Conservation (phyloP, 2,329 filamentous ascomycete species). For the Diaporthe humulicola region DNA sequence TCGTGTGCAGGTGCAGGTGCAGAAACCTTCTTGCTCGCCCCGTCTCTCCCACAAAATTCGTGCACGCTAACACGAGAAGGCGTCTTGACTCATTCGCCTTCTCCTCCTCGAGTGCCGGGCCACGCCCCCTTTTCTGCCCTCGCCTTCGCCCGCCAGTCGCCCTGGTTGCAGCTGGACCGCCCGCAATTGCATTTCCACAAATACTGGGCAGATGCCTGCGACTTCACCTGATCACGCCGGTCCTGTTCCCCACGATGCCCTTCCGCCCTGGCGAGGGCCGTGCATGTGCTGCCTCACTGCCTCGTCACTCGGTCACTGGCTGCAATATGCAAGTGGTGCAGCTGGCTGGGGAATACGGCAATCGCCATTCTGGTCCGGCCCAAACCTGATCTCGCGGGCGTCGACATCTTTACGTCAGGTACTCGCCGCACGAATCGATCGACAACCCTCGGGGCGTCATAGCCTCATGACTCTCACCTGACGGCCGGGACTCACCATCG, state of each 20-base stretch:
- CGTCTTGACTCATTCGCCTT: slow-evolving; percentile 15
- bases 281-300: no score
- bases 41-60: not conserved
- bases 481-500: not conserved
- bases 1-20: slow-evolving; percentile 13
- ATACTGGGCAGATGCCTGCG: slow-evolving; percentile 11
- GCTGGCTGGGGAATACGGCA: not conserved
- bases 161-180: not conserved
- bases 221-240: slow-evolving; percentile 20
- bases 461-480: slow-evolving; percentile 15
- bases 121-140: not conserved
- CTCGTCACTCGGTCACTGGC: not conserved
- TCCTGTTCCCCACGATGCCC: not conserved
- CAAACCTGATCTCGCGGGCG: not conserved
- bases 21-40: slow-evolving; percentile 13
- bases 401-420: slow-evolving; percentile 18
- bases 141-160: slow-evolving; percentile 5
- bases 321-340: not conserved
- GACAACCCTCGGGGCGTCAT: slow-evolving; percentile 20
- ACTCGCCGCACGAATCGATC: slow-evolving; percentile 21
- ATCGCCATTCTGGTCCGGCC: not conserved
- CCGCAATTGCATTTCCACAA: slow-evolving; percentile 22
- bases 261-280: not conserved
- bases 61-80: slow-evolving; percentile 18
- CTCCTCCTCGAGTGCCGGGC: not conserved